Conservation (phyloP, 345 rosid species). For the Mangifera indica region DNA sequence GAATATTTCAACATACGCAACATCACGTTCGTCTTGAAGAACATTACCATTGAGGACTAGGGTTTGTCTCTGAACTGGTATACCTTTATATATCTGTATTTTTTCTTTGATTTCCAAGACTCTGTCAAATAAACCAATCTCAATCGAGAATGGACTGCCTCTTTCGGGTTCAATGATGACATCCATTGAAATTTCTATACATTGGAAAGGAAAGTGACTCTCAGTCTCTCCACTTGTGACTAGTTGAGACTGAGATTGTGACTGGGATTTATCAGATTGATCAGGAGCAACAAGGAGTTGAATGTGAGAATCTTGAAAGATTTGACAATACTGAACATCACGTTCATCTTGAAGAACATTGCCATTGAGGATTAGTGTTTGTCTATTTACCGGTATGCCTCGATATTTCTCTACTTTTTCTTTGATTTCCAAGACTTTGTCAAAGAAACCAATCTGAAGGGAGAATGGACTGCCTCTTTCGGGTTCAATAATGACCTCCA, state of each 20-base stretch:
- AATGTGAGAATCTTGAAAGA: slow-evolving; percentile 61
- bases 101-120: slow-evolving; percentile 76
- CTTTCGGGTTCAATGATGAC: slow-evolving; percentile 55
- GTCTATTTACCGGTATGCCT: slow-evolving; percentile 48
- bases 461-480: slow-evolving; percentile 54
- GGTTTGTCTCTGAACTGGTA: slow-evolving; percentile 56
- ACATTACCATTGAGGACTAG: slow-evolving; percentile 59
- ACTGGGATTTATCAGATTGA: background rate
- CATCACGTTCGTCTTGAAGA: slow-evolving; percentile 58
- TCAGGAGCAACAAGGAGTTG: slow-evolving; percentile 46
- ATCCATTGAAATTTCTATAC: slow-evolving; percentile 39
- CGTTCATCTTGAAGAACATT: slow-evolving; percentile 59
- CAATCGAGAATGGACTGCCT: slow-evolving; percentile 63
- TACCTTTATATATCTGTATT: slow-evolving; percentile 59
- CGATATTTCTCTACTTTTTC: slow-evolving; percentile 67
- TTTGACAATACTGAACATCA: slow-evolving; percentile 50
- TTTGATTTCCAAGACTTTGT: slow-evolving; percentile 73
- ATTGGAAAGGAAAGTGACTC: slow-evolving; percentile 3
- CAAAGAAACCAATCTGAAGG: slow-evolving; percentile 76
- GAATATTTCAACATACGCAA: slow-evolving; percentile 57
- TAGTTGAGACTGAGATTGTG: slow-evolving; percentile 9
- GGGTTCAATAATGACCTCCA: slow-evolving; percentile 70
- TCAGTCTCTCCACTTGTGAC: slow-evolving; percentile 38
- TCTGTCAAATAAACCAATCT: slow-evolving; percentile 72
- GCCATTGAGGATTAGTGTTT: slow-evolving; percentile 67